A percentile compares a stretch with the other conserved stretches of the same genome.
These are phyloP conservation scores for Pinus albicaulis DNA, from an alignment of 75 land plant species.

Conservation along the genomic window DNA sequence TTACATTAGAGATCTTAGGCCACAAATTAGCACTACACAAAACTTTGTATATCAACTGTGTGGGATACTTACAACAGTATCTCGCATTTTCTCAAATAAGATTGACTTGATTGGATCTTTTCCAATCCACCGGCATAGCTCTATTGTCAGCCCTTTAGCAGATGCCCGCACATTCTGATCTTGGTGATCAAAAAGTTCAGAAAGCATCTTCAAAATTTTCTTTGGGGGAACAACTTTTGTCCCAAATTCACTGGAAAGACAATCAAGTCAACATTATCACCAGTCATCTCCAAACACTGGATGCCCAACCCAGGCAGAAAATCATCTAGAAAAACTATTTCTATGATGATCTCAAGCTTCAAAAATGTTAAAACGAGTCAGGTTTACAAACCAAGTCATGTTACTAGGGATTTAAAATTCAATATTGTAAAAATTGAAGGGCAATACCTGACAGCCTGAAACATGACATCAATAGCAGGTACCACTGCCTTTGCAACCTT, in stretches of 20 bases:
- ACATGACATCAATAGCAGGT: slow-evolving; percentile 58
- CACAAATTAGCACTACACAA: not conserved
- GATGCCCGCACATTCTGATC: slow-evolving; percentile 56
- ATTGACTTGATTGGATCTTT: slow-evolving; percentile 49
- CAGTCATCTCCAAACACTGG: not conserved
- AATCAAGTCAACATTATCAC: not conserved
- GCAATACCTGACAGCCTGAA: slow-evolving; percentile 49
- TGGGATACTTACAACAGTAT: slow-evolving; percentile 35
- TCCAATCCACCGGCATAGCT: slow-evolving; percentile 59
- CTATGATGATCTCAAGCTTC: not conserved
- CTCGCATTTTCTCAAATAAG: slow-evolving; percentile 55
- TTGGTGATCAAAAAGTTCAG: slow-evolving; percentile 58
- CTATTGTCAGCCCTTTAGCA: slow-evolving; percentile 52
- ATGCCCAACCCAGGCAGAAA: not conserved
- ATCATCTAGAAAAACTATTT: not conserved
- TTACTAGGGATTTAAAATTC: not conserved
- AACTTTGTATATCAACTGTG: not conserved
- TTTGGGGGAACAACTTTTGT: slow-evolving; percentile 55
- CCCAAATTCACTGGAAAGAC: slow-evolving; percentile 40
- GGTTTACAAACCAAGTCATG: not conserved
- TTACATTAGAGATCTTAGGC: not conserved
- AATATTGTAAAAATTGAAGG: not conserved
- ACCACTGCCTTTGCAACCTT: slow-evolving; percentile 59
- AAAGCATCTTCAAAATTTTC: slow-evolving; percentile 50
- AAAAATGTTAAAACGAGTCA: not conserved